A percentile compares a stretch with the other conserved stretches of the same genome.
Evolutionary conservation across 1,284 basidiomycete species (phyloP).

Genomic region (Athelia sp.): DNA sequence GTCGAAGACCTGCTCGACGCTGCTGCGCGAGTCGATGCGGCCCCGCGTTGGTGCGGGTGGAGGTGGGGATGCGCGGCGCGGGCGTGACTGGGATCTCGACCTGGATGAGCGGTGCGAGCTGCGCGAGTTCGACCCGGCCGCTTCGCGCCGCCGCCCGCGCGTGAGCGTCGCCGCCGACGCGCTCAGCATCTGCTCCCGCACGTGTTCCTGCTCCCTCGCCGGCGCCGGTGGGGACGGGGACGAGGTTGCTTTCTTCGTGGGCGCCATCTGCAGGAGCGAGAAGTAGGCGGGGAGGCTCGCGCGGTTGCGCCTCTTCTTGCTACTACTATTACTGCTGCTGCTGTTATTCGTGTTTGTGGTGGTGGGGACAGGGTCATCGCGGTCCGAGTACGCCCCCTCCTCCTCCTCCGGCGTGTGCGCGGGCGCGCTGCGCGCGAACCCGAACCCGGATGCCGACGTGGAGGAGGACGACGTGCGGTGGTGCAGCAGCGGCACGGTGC

Average conservation of each 20-base stretch:
- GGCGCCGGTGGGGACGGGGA: constrained; percentile 53
- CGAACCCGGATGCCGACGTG: constrained; percentile 29
- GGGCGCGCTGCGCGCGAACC: constrained; percentile 38
- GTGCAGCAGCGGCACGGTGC: constrained; percentile 53
- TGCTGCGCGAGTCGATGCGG: constrained; percentile 25
- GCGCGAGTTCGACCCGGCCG: constrained; percentile 27
- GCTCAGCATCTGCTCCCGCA: constrained; percentile 11
- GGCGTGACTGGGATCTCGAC: constrained; percentile 27
- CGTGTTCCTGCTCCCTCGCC: constrained; percentile 33
- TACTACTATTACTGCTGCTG: too few species aligned
- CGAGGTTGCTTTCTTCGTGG: constrained; percentile 32
- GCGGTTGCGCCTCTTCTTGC: constrained; percentile 58
- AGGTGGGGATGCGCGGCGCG: constrained; percentile 17
- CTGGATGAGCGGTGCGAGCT: constrained; percentile 28
- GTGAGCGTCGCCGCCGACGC: constrained; percentile 30
- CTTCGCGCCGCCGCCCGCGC: constrained; percentile 43
- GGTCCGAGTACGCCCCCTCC: constrained; percentile 28
- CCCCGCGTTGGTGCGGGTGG: constrained; percentile 11
- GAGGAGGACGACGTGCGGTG: constrained; percentile 45
- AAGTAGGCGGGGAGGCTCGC: constrained; percentile 74
- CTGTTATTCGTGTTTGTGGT: constrained; percentile 22
- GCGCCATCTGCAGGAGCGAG: constrained; percentile 59
- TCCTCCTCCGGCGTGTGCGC: constrained; percentile 37
- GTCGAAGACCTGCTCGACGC: constrained; percentile 31
- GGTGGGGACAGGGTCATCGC: constrained; percentile 22